Evolutionary conservation across 2,329 filamentous ascomycete species (phyloP).

Genomic region (Claviceps lovelessii): DNA sequence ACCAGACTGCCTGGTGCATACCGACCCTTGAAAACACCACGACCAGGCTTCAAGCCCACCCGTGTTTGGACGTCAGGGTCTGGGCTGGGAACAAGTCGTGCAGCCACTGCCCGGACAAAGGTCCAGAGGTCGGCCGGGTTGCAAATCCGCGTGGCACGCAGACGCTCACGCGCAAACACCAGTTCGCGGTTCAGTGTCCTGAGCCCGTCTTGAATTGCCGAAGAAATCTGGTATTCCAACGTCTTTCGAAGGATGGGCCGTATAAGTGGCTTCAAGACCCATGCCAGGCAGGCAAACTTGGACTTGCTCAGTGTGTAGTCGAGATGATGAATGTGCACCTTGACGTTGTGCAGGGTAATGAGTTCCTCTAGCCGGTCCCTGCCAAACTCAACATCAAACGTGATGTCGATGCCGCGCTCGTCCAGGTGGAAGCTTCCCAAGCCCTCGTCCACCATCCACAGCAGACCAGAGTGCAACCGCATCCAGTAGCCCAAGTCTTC

Average conservation of each 20-base stretch:
- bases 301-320: conserved; percentile 62
- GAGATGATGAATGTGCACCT: conserved; percentile 75
- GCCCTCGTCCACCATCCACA: conserved; percentile 67
- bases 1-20: conserved; percentile 85
- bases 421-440: conserved; percentile 78
- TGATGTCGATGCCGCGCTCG: conserved; percentile 73
- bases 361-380: conserved; percentile 68
- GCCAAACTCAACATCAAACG: conserved; percentile 71
- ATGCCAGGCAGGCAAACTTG: conserved; percentile 63
- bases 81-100: conserved; percentile 54
- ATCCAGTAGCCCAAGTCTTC: conserved; percentile 86
- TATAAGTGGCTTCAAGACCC: conserved; percentile 72
- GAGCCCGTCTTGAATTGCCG: conserved; percentile 54
- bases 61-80: conserved; percentile 65
- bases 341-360: conserved; percentile 58
- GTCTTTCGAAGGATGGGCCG: conserved; percentile 66
- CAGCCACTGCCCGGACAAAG: conserved; percentile 70
- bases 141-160: conserved; percentile 73
- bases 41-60: conserved; percentile 49
- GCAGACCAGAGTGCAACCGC: conserved; percentile 58
- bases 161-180: conserved; percentile 69
- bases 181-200: conserved; percentile 71
- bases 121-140: conserved; percentile 65
- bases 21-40: conserved; percentile 59
- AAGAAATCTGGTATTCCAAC: conserved; percentile 64